Evolutionary conservation across 495 filamentous ascomycete genomes (phyloP).

Genomic region (Penicillium nucicola): DNA sequence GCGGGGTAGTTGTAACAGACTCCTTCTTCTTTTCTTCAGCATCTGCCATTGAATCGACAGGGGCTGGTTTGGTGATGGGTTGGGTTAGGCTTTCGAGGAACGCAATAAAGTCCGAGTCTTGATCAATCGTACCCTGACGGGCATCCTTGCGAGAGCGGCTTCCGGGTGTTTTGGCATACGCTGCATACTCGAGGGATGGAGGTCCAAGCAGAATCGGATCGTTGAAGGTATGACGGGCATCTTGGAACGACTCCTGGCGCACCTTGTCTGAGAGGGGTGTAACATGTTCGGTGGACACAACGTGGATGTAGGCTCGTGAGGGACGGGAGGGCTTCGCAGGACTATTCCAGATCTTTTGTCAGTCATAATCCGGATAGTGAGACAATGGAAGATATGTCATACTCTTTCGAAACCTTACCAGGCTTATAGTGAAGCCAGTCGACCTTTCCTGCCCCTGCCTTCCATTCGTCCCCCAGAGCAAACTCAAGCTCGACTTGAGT

Average conservation of each 20-base stretch:
- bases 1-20: constrained; percentile 74
- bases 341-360: constrained; percentile 37
- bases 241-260: constrained; percentile 62
- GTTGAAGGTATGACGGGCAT: constrained; percentile 66
- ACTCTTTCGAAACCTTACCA: constrained; percentile 91
- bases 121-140: constrained; percentile 91
- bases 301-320: constrained; percentile 73
- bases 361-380: constrained; percentile 11
- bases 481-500: constrained; percentile 75
- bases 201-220: constrained; percentile 68
- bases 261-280: constrained; percentile 62
- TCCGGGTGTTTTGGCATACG: constrained; percentile 77
- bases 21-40: constrained; percentile 56
- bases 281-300: constrained; percentile 59
- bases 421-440: constrained; percentile 77
- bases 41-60: constrained; percentile 46
- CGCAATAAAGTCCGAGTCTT: constrained; percentile 89
- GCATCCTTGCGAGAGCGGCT: constrained; percentile 67
- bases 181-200: constrained; percentile 75
- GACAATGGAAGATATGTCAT: background rate
- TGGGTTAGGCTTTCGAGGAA: constrained; percentile 87
- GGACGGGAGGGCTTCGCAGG: constrained; percentile 74
- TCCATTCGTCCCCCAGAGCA: constrained; percentile 81
- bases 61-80: constrained; percentile 55
- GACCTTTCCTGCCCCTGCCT: constrained; percentile 68